Evolutionary conservation across 768 basidiomycete genomes (phyloP), one percentile per base, ranked within the genome.

Genomic region (Serendipita sp.): DNA sequence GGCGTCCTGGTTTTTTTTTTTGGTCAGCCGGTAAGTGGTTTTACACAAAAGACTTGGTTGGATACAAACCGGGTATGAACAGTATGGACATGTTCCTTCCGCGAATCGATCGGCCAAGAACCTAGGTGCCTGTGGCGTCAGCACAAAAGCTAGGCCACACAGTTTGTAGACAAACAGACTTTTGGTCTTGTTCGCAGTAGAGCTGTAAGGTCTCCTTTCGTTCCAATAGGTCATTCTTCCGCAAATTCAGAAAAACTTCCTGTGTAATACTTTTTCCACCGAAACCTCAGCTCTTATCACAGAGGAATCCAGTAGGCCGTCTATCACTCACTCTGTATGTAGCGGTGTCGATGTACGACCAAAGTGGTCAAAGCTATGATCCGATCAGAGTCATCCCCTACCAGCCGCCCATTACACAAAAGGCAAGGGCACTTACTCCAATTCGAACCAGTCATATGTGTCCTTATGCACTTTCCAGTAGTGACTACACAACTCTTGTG

Each of bases 91-190:
- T 38, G 83, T 91, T n/a, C 96, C 96, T 74, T 98, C 95, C 0
- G 98, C 94, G 75, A 88, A 98, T 64, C 96, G 87, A 75, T 99
- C 96, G 18, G 96, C 96, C 41, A 99, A 76, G 77, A 96, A 99
- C 69, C 90, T 91, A 66, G 11, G 16, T 3, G 62, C 64, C 3
- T 16, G 38, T 41, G 67, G 67, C 54, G 65, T 54, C 2, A 18
- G 11, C 44, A 18, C 35, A 51, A 38, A 45, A n/a, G 34, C 34
- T 13, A 64, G 18, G 28, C 23, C 41, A n/a, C n/a, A n/a, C n/a
- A n/a, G n/a, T n/a, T n/a, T n/a, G n/a, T n/a, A n/a, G 41, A 13
- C 41, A 5, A 5, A 71, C 81, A 67, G 70, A 89, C 86, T 91
- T 90, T 67, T 83, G 78, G 72, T 92, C 94, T 13, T 86, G 86